phyloP scores from a whole-genome alignment of 371 early-diverging fungal genomes.

The Dichotomocladium elegans region DNA sequence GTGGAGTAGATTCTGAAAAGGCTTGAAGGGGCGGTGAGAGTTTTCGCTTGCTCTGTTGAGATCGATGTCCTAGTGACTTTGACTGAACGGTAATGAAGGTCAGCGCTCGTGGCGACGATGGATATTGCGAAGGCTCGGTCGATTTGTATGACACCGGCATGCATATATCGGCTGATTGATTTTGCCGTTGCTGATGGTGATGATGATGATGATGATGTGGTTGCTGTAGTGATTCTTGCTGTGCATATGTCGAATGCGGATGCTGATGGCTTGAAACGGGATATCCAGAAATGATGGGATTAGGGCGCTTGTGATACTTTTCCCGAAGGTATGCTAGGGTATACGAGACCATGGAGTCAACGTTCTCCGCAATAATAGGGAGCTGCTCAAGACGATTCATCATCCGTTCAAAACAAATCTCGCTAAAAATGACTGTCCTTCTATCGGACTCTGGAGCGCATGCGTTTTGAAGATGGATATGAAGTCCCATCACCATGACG shows the following conservation, averaged over 20 bases:
- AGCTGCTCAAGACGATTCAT: background rate
- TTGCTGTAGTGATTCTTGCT: background rate
- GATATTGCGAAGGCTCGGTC: too few species aligned
- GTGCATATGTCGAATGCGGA: slow-evolving; percentile 8
- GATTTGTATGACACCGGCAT: too few species aligned
- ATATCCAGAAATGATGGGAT: slow-evolving; percentile 5
- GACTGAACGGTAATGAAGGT: too few species aligned
- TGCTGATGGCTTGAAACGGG: slow-evolving; percentile 21
- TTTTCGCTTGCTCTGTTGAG: too few species aligned
- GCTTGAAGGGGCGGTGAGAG: too few species aligned
- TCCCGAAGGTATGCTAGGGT: background rate
- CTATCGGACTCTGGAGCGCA: slow-evolving; percentile 9
- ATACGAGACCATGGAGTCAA: slow-evolving; percentile 2
- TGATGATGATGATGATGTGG: background rate
- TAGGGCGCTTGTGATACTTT: slow-evolving; percentile 1
- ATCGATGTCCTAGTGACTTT: too few species aligned
- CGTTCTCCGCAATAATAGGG: background rate
- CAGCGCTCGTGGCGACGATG: too few species aligned
- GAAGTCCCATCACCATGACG: slow-evolving; percentile 30
- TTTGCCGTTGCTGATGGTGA: background rate
- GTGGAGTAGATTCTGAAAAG: too few species aligned
- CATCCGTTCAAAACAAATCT: slow-evolving; percentile 10
- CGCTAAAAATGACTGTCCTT: slow-evolving; percentile 18
- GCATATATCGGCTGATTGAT: too few species aligned
- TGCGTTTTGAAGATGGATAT: slow-evolving; percentile 39